phyloP scores from a whole-genome alignment of 2,329 filamentous ascomycete genomes.

The Hypoxylon sp. region DNA sequence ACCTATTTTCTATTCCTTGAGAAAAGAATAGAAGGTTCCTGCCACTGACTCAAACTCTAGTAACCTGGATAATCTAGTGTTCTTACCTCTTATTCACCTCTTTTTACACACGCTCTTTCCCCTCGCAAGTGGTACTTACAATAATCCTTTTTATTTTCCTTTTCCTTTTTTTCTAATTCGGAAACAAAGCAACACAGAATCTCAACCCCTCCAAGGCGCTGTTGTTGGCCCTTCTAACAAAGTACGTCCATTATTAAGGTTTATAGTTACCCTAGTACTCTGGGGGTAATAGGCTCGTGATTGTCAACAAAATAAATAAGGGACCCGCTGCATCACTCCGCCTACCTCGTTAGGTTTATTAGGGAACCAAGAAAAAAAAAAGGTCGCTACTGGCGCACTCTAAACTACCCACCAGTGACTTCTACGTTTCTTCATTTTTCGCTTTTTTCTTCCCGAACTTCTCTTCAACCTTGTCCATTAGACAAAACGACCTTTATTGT shows the following conservation, averaged over 20 bases:
- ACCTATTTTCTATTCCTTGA: conserved; percentile 17
- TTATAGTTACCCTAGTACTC: conserved; percentile 28
- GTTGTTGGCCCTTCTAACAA: conserved; percentile 11
- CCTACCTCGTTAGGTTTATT: conserved; percentile 44
- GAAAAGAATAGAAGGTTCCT: conserved; percentile 40
- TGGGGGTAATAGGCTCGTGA: conserved; percentile 46
- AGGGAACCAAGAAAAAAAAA: conserved; percentile 40
- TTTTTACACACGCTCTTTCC: conserved; percentile 27
- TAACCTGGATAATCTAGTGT: conserved; percentile 1
- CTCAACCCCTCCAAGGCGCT: conserved; percentile 21
- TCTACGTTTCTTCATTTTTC: conserved; percentile 49
- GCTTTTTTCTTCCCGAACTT: conserved; percentile 48
- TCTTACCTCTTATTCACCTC: conserved; percentile 2
- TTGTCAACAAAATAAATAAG: conserved; percentile 52
- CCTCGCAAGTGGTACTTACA: neutral
- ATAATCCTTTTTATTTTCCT: neutral
- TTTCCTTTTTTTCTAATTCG: neutral
- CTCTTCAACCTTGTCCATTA: conserved; percentile 41
- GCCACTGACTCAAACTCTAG: conserved; percentile 23
- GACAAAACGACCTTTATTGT: conserved; percentile 44
- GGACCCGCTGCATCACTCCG: conserved; percentile 48
- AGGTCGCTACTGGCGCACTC: conserved; percentile 44
- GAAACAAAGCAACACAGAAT: conserved; percentile 4
- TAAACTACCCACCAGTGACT: conserved; percentile 46
- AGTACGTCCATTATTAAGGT: conserved; percentile 10